Percentiles rank a stretch among this genome's conserved stretches.
phyloP scores from a whole-genome alignment of 2,329 filamentous ascomycete genomes.

The Pseudocercospora fuligena region DNA sequence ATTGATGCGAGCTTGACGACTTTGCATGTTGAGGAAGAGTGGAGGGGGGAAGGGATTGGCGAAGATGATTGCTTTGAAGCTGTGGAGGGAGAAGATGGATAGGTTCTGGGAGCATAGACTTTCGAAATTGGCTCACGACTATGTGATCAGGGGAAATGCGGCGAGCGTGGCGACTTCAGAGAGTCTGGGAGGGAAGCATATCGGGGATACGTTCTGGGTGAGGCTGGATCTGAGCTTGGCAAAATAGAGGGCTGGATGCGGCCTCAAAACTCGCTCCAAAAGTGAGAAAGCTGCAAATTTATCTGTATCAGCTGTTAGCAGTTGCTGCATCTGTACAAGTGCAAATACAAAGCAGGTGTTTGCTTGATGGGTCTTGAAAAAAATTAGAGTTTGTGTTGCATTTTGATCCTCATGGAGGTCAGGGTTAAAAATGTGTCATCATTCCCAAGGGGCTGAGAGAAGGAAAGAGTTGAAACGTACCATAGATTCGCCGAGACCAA shows the following conservation, averaged over 20 bases:
- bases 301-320: background rate
- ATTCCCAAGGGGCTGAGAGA: conserved; percentile 42
- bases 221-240: conserved; percentile 46
- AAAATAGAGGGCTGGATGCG: background rate
- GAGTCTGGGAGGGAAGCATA: conserved; percentile 61
- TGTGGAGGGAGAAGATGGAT: conserved; percentile 59
- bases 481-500: conserved; percentile 16
- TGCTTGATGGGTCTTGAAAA: background rate
- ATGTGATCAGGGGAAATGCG: conserved; percentile 65
- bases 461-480: conserved; percentile 43
- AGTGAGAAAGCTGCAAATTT: background rate
- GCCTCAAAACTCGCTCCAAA: background rate
- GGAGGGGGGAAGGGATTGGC: conserved; percentile 66
- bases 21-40: conserved; percentile 64
- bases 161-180: conserved; percentile 67
- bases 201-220: conserved; percentile 65
- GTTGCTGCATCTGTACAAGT: background rate
- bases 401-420: conserved; percentile 64
- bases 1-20: conserved; percentile 66
- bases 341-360: background rate
- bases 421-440: conserved; percentile 73
- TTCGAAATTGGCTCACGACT: conserved; percentile 64
- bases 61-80: conserved; percentile 62
- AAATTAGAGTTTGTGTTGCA: conserved; percentile 65
- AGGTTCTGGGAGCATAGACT: conserved; percentile 38